Percentiles rank a stretch among this genome's conserved stretches.
phyloP scores from a whole-genome alignment of 1,284 basidiomycete genomes.

The Rhodotorula sp. region DNA sequence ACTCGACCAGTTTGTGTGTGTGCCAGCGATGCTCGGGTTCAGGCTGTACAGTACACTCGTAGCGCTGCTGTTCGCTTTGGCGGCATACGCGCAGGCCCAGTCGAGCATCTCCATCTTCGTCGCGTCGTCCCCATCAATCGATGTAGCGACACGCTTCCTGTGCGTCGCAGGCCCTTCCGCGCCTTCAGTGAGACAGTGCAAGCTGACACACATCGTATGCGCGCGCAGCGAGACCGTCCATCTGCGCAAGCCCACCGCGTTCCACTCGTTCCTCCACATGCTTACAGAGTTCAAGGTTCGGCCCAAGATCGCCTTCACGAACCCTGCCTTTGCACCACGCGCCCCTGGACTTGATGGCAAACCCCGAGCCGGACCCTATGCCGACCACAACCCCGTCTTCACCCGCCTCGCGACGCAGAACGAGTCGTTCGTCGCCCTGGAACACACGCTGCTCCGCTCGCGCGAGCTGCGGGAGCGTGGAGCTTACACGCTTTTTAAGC shows the following conservation, averaged over 20 bases:
- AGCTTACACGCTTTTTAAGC: slow-evolving; percentile 58
- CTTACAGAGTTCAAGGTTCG: slow-evolving; percentile 11
- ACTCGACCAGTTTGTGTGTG: background rate
- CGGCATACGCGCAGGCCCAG: background rate
- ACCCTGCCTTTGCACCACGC: slow-evolving; percentile 41
- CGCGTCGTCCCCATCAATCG: background rate
- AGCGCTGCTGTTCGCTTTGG: slow-evolving; percentile 4
- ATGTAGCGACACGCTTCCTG: slow-evolving; percentile 17
- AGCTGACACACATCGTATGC: background rate
- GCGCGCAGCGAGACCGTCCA: slow-evolving; percentile 42
- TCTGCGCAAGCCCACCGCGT: slow-evolving; percentile 63
- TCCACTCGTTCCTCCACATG: slow-evolving; percentile 62
- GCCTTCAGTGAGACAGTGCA: fast-evolving
- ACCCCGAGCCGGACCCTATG: slow-evolving; percentile 46
- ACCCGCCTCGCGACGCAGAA: slow-evolving; percentile 55
- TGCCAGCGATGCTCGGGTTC: background rate
- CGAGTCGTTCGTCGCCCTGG: slow-evolving; percentile 47
- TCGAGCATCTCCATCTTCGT: background rate
- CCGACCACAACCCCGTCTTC: slow-evolving; percentile 50
- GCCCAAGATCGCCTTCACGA: background rate
- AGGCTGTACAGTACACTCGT: background rate
- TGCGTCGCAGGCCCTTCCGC: background rate
- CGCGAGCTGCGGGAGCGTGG: slow-evolving; percentile 56
- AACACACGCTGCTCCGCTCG: slow-evolving; percentile 51
- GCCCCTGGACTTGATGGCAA: slow-evolving; percentile 46